Evolutionary conservation across 108 stramenopile genomes (phyloP), one percentile per base, ranked within the genome.

Genomic region (Pseudonitzschia delicatissima): DNA sequence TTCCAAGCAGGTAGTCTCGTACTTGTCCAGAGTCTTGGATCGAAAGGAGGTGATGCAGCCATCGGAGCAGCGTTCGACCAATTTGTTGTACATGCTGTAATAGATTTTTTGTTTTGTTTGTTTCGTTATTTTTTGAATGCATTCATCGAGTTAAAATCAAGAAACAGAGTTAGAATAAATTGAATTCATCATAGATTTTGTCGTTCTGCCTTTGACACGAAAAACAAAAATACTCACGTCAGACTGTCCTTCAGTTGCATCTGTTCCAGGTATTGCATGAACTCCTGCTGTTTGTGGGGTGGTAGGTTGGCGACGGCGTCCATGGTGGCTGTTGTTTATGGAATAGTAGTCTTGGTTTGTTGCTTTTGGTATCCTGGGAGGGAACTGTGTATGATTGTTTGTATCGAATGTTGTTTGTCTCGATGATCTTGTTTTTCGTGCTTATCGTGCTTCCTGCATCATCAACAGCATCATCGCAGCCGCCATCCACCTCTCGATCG

Each of bases 241-340:
- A 94, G 78, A 73, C 87, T 88, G 57, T 94, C 93, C 77, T 94
- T 94, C 75, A 89, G 71, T 57, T 94, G 93, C 84, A 91, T 91
- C 49, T 91, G 77, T 49, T 91, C 93, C 52, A 94, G 71, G 50
- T 84, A 67, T 60, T 84, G 77, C 93, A 91, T 87, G 78, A 94
- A 88, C 64, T 87, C 75, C 67, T 88, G 86, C 73, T 94, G 93
- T 36, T 91, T 72, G 62, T 90, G 85, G 32, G 89, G 77, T 21
- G 92, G 86, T 34, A 93, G 63, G 44, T 81, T 77, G 66, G 84
- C 87, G 60, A 93, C 77, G 39, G 71, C 78, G 32, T 93, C 92
- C 92, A 93, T 92, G 45, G 29, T 73, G 36, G 32, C 34, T 31
- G 25, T 40, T 48, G 7, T 48, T 44, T 7, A n/a, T 44, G 42